Conservation (phyloP, 306 rosid species). For the Fragaria vesca region DNA sequence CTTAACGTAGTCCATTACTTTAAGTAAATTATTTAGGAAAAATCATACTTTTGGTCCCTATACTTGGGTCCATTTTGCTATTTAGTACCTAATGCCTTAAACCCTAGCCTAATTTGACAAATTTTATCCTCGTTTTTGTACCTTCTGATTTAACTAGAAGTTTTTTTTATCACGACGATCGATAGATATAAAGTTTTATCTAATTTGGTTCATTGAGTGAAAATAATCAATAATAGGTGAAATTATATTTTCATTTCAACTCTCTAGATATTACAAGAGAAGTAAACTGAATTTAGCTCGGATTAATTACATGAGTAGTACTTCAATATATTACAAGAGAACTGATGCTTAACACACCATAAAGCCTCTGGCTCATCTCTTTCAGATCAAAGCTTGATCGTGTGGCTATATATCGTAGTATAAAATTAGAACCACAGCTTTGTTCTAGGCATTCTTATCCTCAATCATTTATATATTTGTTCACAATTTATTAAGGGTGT, state of each 20-base stretch:
- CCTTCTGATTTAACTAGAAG: background rate
- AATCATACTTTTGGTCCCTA: background rate
- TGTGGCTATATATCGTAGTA: background rate
- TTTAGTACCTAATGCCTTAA: background rate
- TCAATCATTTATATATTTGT: conserved; percentile 12
- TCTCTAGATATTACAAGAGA: no score
- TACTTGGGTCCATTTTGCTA: background rate
- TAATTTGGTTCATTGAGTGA: background rate
- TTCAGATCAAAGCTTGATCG: background rate
- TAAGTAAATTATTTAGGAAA: background rate
- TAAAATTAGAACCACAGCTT: background rate
- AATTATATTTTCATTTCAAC: background rate
- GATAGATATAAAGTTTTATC: no score
- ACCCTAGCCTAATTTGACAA: background rate
- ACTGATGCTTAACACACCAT: background rate
- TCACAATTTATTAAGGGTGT: background rate
- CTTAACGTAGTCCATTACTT: background rate
- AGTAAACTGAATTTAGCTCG: background rate
- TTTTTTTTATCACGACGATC: background rate
- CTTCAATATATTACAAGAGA: background rate
- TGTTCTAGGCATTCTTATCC: conserved; percentile 18
- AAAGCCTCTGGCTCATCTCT: background rate
- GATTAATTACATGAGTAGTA: background rate
- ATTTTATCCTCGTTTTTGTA: background rate
- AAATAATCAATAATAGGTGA: background rate